phyloP scores from a whole-genome alignment of 495 filamentous ascomycete species.

The Xylaria curta region DNA sequence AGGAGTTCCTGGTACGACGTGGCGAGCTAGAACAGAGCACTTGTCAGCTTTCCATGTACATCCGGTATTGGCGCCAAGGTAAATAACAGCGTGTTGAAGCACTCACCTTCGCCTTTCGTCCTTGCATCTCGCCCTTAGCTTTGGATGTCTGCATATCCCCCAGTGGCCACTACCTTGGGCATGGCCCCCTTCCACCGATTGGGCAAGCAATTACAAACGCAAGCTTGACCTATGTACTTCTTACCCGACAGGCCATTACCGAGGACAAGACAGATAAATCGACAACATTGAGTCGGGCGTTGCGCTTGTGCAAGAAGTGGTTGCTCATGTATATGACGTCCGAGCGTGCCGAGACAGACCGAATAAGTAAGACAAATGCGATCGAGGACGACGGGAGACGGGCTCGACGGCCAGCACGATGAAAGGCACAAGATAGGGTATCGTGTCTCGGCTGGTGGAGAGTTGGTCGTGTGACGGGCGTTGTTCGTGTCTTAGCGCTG shows the following conservation, averaged over 20 bases:
- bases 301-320: not conserved
- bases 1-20: slow-evolving; percentile 95
- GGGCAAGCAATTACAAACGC: not conserved
- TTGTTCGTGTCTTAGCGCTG: not conserved
- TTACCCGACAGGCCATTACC: not conserved
- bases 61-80: not conserved
- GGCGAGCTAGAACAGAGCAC: slow-evolving; percentile 70
- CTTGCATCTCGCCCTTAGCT: slow-evolving; percentile 86
- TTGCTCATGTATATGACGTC: slow-evolving; percentile 3
- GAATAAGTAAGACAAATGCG: not conserved
- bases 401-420: not conserved
- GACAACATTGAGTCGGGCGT: slow-evolving; percentile 7
- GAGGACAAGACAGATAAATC: not conserved
- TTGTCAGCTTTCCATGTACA: slow-evolving; percentile 34
- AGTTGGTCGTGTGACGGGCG: not conserved
- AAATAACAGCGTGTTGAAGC: not conserved
- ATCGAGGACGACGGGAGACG: not conserved
- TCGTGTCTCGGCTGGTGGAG: slow-evolving; percentile 5
- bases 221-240: not conserved
- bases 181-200: slow-evolving; percentile 21
- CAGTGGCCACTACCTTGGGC: slow-evolving; percentile 18
- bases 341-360: slow-evolving; percentile 1
- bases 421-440: not conserved
- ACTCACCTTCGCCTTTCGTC: slow-evolving; percentile 90
- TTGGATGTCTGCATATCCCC: slow-evolving; percentile 64